phyloP scores from a whole-genome alignment of 2,329 filamentous ascomycete species.

The Endoconidiophora polonica region DNA sequence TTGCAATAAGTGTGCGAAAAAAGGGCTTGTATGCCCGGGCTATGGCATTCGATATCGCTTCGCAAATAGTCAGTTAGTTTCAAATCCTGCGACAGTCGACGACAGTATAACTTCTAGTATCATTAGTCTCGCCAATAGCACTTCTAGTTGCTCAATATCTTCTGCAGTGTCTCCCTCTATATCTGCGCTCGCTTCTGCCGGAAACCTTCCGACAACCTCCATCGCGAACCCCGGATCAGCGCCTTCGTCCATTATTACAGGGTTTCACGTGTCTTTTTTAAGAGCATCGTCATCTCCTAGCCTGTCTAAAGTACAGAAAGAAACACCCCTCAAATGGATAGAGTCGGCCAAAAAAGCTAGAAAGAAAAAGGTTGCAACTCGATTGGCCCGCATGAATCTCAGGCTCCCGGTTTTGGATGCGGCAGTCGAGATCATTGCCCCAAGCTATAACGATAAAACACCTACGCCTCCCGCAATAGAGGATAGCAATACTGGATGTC shows the following conservation, averaged over 20 bases:
- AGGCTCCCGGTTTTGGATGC: neutral
- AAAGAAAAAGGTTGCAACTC: neutral
- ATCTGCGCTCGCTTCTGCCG: neutral
- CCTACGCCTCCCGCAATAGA: neutral
- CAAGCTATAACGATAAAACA: neutral
- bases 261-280: neutral
- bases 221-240: neutral
- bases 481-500: neutral
- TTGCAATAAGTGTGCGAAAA: slow-evolving; percentile 6
- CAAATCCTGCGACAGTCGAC: neutral
- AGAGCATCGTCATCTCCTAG: neutral
- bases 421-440: slow-evolving; percentile 1
- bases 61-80: neutral
- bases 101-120: neutral
- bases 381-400: neutral
- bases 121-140: no score
- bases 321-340: neutral
- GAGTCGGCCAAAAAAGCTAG: neutral
- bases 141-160: neutral
- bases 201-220: neutral
- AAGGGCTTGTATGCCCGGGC: slow-evolving; percentile 4
- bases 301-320: neutral
- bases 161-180: neutral
- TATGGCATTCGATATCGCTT: slow-evolving; percentile 8
- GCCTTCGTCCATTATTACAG: neutral